These are phyloP conservation scores for Agrocybe pediades DNA, from an alignment of 768 basidiomycete species.

Conservation along the genomic window DNA sequence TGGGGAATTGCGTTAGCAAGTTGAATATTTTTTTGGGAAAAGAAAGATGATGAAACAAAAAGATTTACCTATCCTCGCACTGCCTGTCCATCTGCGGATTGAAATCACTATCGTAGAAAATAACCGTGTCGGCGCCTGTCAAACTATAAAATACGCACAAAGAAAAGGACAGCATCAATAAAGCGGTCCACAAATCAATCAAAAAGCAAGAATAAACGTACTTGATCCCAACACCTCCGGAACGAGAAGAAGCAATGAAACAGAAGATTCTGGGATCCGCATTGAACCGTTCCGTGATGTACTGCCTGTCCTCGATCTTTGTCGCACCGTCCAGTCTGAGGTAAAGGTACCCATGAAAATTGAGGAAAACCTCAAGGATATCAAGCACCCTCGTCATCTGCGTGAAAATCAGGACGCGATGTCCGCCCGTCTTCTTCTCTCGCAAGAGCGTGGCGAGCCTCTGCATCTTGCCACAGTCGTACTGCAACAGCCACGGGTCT, in stretches of 20 bases:
- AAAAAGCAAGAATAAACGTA: slow-evolving; percentile 35
- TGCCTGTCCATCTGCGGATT: slow-evolving; percentile 98
- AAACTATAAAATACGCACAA: slow-evolving; percentile 41
- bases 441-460: slow-evolving; percentile 77
- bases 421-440: slow-evolving; percentile 83
- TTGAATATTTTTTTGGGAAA: background rate
- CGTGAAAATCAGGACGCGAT: slow-evolving; percentile 92
- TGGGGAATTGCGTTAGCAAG: background rate
- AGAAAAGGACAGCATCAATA: slow-evolving; percentile 14
- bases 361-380: slow-evolving; percentile 91
- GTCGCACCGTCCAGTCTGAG: slow-evolving; percentile 94
- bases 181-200: slow-evolving; percentile 18
- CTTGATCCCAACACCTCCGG: slow-evolving; percentile 95
- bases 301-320: slow-evolving; percentile 92
- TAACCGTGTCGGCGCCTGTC: slow-evolving; percentile 91
- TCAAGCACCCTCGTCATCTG: slow-evolving; percentile 96
- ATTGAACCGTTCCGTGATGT: slow-evolving; percentile 87
- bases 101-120: slow-evolving; percentile 98
- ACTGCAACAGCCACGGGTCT: slow-evolving; percentile 85
- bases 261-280: slow-evolving; percentile 78
- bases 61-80: slow-evolving; percentile 87
- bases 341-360: slow-evolving; percentile 91
- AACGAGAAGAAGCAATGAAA: slow-evolving; percentile 85
- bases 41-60: background rate
- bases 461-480: slow-evolving; percentile 96